Base-by-base conservation (phyloP, 2,329 filamentous ascomycete genomes). In the Polychaeton citri region DNA sequence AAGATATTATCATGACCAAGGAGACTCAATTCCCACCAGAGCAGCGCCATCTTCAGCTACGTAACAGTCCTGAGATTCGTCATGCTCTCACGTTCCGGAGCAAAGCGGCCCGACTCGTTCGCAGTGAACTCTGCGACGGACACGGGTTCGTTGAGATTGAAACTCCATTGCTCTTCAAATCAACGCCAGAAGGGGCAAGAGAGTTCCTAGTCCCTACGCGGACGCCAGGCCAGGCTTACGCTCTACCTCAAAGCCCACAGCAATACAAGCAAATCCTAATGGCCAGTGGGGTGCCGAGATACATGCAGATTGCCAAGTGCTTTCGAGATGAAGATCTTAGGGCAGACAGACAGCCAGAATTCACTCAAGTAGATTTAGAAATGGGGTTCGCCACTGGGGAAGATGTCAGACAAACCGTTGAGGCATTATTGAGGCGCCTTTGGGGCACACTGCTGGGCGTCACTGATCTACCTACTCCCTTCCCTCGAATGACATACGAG, bases 221-320 rank as follows among this genome's bases (percentile, higher is more conserved):
- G 19, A 72, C 70, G 21, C 69, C 68, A 2, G 85, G 84, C 0
- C 64, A 77, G 41, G 86, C 84, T 3, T 98, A 96, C 58, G 90
- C 90, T 6, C 65, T 98, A 15, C 87, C 87, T 0, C 92, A 98
- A 57, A 96, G 88, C 45, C 90, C 90, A 0, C 90, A 98, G 57
- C 90, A 98, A 58, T 98, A 96, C 56, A 98, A 98, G 62, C 90
- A 98, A 62, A 83, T 95, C 2, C 71, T 98, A 30, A 96, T 98
- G 86, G 83, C 86, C 0, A 81, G 82, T 41, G 88, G 88, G 0
- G 72, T 95, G 8, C 63, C 69, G 1, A 74, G 72, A 28, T 98
- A 98, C 56, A 92, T 80, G 58, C 90, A 98, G 51, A 85, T 95
- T 61, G 92, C 90, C 2, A 79, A 77, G 44, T 98, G 90, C 54